Evolutionary conservation across 495 filamentous ascomycete species (phyloP).

Genomic region (Aspergillus panamensis): DNA sequence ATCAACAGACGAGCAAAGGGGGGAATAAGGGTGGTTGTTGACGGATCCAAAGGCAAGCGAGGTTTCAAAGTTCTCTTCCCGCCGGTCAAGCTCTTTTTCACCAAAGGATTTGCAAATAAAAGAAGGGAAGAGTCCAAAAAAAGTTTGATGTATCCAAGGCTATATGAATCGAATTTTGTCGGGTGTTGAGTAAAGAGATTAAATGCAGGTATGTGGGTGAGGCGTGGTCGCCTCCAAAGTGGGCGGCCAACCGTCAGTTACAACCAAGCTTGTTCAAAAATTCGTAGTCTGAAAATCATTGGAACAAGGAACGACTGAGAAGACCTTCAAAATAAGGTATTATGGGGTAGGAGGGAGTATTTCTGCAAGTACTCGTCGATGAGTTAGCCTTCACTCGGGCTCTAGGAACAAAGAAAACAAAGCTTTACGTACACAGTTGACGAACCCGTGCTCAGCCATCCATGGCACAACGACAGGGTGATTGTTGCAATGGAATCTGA

Average conservation of each 20-base stretch:
- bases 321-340: not conserved
- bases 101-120: not conserved
- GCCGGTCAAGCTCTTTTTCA: not conserved
- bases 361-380: conserved; percentile 4
- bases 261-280: conserved; percentile 2
- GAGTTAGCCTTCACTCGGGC: conserved; percentile 7
- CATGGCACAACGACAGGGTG: conserved; percentile 16
- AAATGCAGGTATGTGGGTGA: not conserved
- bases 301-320: conserved; percentile 18
- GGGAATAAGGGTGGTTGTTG: not conserved
- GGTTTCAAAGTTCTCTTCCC: not conserved
- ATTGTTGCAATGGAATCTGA: conserved; percentile 16
- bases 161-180: not conserved
- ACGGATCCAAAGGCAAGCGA: not conserved
- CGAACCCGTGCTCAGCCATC: conserved; percentile 23
- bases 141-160: not conserved
- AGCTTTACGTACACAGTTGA: conserved; percentile 24
- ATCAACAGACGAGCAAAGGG: not conserved
- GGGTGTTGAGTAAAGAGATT: not conserved
- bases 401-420: conserved; percentile 3
- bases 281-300: conserved; percentile 9
- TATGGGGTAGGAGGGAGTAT: conserved; percentile 5
- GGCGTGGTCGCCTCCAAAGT: conserved; percentile 8
- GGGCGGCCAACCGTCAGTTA: conserved; percentile 7
- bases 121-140: not conserved